Evolutionary conservation across 345 rosid species (phyloP), one percentile per base, ranked within the genome.

Genomic region (Bretschneidera sinensis): DNA sequence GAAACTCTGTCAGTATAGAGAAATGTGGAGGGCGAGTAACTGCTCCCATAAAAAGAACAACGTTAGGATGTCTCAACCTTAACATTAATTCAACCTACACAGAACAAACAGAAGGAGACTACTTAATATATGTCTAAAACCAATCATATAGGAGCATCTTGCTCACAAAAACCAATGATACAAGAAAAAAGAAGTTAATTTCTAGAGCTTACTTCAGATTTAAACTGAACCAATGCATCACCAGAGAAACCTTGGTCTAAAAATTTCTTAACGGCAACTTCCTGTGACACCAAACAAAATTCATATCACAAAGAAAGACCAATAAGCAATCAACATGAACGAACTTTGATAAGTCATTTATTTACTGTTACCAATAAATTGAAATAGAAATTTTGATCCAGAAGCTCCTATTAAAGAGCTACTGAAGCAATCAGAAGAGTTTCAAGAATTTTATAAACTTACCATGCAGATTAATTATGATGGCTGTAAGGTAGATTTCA

Each of bases 31-130:
- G 71, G 34, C 86, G 87, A 54, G 96, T 86, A 69, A 94, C 97
- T 24, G 99, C 97, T 75, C 97, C 99, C 99, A 94, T 90, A 83
- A 94, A 94, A 64, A 90, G 97, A 69, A 94, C 99, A 64, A 94
- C 96, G 51, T 94, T 94, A 24, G 99, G 99, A 73, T 94, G 99
- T 67, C 99, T 83, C 78, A 94, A 72, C 67, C 96, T 76, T 73
- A 85, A 74, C 99, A 94, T 94, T 74, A 94, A 85, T 77, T 88
- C 97, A 81, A 80, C 85, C 97, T 90, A 81, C 68, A 54, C 15
- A 63, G 60, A 63, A 20, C 65, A 59, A 35, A 56, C 14, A 21
- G 51, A 53, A 66, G 33, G 58, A 48, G 55, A 21, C 51, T 45
- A 67, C 24, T 59, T 55, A 22, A 5, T 22, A 23, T 15, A 60